Evolutionary conservation across 106 monocot species (phyloP), one percentile per base, ranked within the genome.

Genomic region (Dendrobium officinale): DNA sequence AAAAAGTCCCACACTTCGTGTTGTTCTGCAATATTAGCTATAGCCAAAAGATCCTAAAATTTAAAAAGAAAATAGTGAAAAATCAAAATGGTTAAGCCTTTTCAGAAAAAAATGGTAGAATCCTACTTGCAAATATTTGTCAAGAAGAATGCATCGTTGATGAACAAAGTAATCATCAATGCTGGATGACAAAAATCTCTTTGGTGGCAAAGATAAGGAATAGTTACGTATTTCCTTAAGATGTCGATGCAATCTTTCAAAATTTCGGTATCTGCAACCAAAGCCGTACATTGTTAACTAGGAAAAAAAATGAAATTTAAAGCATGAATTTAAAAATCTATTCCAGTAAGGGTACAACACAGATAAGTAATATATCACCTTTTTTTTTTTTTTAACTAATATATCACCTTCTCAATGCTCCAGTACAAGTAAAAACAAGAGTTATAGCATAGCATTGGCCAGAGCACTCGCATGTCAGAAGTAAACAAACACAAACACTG

Each of bases 1-100:
- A 99, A 77, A 45, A 99, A 99, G 77, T 99, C 99, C 93, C 95
- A 99, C 72, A 99, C 99, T 91, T 99, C 99, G 91, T 90, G 99
- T 80, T 99, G 95, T 77, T 99, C 99, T 68, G 99, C 99, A 73
- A 99, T 77, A 86, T 99, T 99, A 10, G 95, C 90, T 79, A 95
- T 93, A 49, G 91, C 90, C 80, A 99, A 83, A 83, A 99, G 92
- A 75, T 91, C 90, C 99, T 98, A 79, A 29, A 40, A 17, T 85
- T 83, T 22, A 31, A 48, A 37, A 37, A 37, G 67, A 77, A 27
- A 18, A 54, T 48, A 43, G 61, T 85, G 27, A 33, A 41, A 79
- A 51, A 77, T 19, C 3, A 64, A 72, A 64, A 55, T 43, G 6
- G 78, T 76, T 48, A 76, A 6, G 24, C 15, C 22, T 74, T 43